Evolutionary conservation across 306 rosid genomes (phyloP).

Genomic region (Amphicarpaea edgeworthii): DNA sequence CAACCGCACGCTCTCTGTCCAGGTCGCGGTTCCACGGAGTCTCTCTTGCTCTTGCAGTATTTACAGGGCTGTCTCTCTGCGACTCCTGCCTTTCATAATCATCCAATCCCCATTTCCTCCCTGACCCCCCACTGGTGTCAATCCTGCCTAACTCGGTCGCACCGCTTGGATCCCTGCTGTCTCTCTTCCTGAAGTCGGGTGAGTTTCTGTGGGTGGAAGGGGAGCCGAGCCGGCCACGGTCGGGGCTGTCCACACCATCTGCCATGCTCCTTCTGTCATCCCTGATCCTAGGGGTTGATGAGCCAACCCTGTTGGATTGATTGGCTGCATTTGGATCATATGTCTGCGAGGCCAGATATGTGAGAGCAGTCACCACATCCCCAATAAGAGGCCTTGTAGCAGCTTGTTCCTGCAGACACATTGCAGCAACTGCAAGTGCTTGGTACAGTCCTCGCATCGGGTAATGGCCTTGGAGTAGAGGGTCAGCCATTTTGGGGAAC

Average conservation of each 20-base stretch:
- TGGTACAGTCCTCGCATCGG: constrained; percentile 96
- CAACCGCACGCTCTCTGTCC: constrained; percentile 94
- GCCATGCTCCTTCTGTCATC: constrained; percentile 73
- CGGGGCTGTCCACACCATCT: constrained; percentile 88
- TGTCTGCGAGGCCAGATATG: constrained; percentile 90
- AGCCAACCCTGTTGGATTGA: constrained; percentile 69
- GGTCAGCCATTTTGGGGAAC: constrained; percentile 97
- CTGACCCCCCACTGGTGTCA: constrained; percentile 82
- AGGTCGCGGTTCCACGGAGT: constrained; percentile 88
- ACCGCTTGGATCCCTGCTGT: constrained; percentile 61
- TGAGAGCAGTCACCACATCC: constrained; percentile 95
- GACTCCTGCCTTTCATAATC: constrained; percentile 76
- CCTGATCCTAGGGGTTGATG: constrained; percentile 83
- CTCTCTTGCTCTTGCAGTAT: constrained; percentile 82
- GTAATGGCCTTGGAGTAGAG: constrained; percentile 85
- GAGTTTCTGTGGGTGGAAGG: constrained; percentile 81
- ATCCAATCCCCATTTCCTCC: constrained; percentile 84
- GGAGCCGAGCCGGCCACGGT: constrained; percentile 70
- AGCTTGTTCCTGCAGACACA: constrained; percentile 98
- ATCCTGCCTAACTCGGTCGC: constrained; percentile 63
- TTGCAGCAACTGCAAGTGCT: constrained; percentile 98
- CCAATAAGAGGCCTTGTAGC: constrained; percentile 95
- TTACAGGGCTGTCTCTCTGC: constrained; percentile 82
- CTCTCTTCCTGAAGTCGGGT: constrained; percentile 79
- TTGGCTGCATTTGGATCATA: constrained; percentile 74